phyloP scores from a whole-genome alignment of 1,284 basidiomycete species.

The Chalciporus sp. region DNA sequence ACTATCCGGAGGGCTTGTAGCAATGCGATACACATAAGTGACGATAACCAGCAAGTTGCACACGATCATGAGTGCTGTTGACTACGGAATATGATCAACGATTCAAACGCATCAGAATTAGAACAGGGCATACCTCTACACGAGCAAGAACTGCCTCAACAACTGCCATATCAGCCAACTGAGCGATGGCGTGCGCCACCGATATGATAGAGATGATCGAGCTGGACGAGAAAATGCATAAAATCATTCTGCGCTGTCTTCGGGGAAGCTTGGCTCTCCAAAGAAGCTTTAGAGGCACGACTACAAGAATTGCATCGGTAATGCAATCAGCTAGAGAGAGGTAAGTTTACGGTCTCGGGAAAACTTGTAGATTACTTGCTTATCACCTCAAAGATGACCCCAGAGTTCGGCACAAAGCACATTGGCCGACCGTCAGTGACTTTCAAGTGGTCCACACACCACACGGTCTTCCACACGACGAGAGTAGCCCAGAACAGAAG shows the following conservation, averaged over 20 bases:
- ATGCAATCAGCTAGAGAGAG: slow-evolving; percentile 1
- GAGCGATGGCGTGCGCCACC: too few species aligned
- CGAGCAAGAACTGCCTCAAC: too few species aligned
- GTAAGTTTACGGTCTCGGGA: background rate
- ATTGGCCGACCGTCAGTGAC: background rate
- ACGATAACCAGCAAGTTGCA: too few species aligned
- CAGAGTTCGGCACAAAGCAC: slow-evolving; percentile 1
- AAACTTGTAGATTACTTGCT: background rate
- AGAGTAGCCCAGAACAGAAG: slow-evolving; percentile 7
- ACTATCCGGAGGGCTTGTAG: too few species aligned
- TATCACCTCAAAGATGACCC: slow-evolving; percentile 3
- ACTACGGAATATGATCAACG: too few species aligned
- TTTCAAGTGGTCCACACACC: background rate
- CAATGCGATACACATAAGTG: too few species aligned
- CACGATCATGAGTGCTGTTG: too few species aligned
- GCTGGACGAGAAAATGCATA: slow-evolving; percentile 15
- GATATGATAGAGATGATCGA: slow-evolving; percentile 2
- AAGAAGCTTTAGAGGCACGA: slow-evolving; percentile 16
- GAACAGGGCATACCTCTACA: too few species aligned
- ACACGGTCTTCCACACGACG: slow-evolving; percentile 3
- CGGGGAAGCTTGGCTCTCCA: slow-evolving; percentile 14
- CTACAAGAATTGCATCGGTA: background rate
- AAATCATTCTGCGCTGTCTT: slow-evolving; percentile 16
- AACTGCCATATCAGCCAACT: too few species aligned
- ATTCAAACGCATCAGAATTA: too few species aligned